A percentile compares a stretch with the other conserved stretches of the same genome.
These are phyloP conservation scores for Coix lacrymajobi DNA, from an alignment of 176 grass and related monocot genomes.

Conservation along the genomic window DNA sequence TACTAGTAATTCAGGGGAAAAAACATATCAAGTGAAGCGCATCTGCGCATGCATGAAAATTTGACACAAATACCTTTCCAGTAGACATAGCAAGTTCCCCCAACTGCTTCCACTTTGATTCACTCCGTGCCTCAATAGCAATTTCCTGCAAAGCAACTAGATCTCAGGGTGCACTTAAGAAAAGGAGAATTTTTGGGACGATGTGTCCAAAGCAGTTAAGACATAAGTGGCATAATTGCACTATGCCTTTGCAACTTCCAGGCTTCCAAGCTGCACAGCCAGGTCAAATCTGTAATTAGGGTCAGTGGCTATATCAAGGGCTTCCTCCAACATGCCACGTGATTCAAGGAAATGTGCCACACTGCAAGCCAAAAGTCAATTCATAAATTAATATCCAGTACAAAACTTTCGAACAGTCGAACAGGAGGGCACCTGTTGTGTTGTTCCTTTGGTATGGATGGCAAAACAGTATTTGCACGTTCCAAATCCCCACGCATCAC, in stretches of 20 bases:
- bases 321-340: slow-evolving; percentile 80
- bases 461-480: slow-evolving; percentile 54
- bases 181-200: background rate
- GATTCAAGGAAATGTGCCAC: slow-evolving; percentile 77
- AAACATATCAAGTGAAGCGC: background rate
- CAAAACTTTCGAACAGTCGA: background rate
- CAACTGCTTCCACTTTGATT: slow-evolving; percentile 88
- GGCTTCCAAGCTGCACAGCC: slow-evolving; percentile 75
- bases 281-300: slow-evolving; percentile 85
- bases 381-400: slow-evolving; percentile 5
- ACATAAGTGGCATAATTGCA: background rate
- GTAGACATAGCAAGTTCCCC: slow-evolving; percentile 76
- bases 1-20: background rate
- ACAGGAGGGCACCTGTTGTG: slow-evolving; percentile 47
- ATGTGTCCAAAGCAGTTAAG: background rate
- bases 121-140: slow-evolving; percentile 58
- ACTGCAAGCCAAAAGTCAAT: slow-evolving; percentile 27
- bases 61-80: slow-evolving; percentile 51
- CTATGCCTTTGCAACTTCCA: slow-evolving; percentile 75
- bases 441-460: slow-evolving; percentile 62
- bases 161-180: background rate
- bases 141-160: slow-evolving; percentile 50
- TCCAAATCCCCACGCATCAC: slow-evolving; percentile 82
- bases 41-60: background rate
- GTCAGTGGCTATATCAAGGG: slow-evolving; percentile 63